These are phyloP conservation scores for Phylloporus arenicola DNA, from an alignment of 768 basidiomycete species.

Conservation along the genomic window DNA sequence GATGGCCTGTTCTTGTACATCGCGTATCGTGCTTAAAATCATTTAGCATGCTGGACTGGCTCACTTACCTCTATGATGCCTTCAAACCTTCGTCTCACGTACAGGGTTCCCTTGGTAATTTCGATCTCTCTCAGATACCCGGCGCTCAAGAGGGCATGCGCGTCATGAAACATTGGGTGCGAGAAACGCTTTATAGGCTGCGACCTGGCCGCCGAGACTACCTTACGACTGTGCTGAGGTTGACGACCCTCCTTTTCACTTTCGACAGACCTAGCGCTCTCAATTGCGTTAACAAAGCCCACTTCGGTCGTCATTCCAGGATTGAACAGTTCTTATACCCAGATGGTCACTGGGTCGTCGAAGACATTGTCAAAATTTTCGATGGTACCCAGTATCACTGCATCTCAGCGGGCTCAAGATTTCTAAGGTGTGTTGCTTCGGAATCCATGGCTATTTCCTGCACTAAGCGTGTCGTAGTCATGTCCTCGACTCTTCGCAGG, in stretches of 20 bases:
- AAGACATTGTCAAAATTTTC: conserved; percentile 29
- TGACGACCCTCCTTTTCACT: conserved; percentile 33
- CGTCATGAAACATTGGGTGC: conserved; percentile 43
- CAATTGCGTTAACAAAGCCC: conserved; percentile 32
- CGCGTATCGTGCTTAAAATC: not conserved
- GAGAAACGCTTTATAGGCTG: conserved; percentile 38
- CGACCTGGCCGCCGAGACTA: not conserved
- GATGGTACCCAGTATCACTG: conserved; percentile 24
- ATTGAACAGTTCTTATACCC: conserved; percentile 5
- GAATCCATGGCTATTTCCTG: conserved; percentile 19
- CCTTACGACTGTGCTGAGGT: conserved; percentile 37
- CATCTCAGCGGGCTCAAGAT: conserved; percentile 13
- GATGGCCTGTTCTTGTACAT: not conserved
- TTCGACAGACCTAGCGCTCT: conserved; percentile 34
- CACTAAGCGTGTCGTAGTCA: conserved; percentile 33
- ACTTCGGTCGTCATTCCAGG: conserved; percentile 18
- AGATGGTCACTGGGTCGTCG: conserved; percentile 24
- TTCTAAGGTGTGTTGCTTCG: conserved; percentile 34
- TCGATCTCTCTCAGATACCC: conserved; percentile 36
- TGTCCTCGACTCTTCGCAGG: conserved; percentile 33
- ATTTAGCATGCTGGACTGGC: conserved; percentile 23
- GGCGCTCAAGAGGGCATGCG: conserved; percentile 33
- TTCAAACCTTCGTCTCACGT: conserved; percentile 42
- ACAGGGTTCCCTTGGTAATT: conserved; percentile 16
- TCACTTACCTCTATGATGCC: conserved; percentile 43